These are phyloP conservation scores for Paracorniculantispora psalliotae DNA, from an alignment of 2,329 filamentous ascomycete species.

Conservation along the genomic window DNA sequence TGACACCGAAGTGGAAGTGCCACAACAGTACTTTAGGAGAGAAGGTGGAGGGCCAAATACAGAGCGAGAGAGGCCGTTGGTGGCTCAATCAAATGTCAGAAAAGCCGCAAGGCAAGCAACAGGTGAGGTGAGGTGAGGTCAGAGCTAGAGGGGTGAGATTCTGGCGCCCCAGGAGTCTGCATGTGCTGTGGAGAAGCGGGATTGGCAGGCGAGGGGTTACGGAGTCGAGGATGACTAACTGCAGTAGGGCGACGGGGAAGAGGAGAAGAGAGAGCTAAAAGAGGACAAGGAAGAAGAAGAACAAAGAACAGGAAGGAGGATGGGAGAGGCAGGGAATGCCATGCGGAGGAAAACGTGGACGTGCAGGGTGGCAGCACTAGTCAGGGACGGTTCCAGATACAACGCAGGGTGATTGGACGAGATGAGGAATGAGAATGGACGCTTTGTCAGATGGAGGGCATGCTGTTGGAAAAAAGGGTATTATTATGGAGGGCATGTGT, in stretches of 20 bases:
- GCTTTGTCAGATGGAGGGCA: conserved; percentile 5
- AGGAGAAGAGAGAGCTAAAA: not conserved
- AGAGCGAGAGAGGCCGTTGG: too few species aligned
- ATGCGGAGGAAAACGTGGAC: not conserved
- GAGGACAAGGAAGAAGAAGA: not conserved
- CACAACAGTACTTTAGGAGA: too few species aligned
- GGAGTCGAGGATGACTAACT: not conserved
- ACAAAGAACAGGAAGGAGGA: not conserved
- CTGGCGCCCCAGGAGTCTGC: not conserved
- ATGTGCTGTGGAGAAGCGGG: not conserved
- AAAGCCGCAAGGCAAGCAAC: not conserved
- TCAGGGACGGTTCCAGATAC: not conserved
- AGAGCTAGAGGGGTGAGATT: conserved; percentile 12
- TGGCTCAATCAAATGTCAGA: too few species aligned
- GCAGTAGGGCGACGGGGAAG: not conserved
- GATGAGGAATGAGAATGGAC: not conserved
- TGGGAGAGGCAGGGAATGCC: not conserved
- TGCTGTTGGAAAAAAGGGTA: too few species aligned
- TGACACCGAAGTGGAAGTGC: too few species aligned
- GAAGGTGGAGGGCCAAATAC: too few species aligned
- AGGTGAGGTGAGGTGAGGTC: conserved; percentile 4
- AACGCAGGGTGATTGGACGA: not conserved
- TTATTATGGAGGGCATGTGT: too few species aligned
- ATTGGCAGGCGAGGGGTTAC: not conserved
- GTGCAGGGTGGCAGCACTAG: too few species aligned